These are phyloP conservation scores for Onygenales sp. DNA, from an alignment of 2,329 filamentous ascomycete species.

Conservation along the genomic window DNA sequence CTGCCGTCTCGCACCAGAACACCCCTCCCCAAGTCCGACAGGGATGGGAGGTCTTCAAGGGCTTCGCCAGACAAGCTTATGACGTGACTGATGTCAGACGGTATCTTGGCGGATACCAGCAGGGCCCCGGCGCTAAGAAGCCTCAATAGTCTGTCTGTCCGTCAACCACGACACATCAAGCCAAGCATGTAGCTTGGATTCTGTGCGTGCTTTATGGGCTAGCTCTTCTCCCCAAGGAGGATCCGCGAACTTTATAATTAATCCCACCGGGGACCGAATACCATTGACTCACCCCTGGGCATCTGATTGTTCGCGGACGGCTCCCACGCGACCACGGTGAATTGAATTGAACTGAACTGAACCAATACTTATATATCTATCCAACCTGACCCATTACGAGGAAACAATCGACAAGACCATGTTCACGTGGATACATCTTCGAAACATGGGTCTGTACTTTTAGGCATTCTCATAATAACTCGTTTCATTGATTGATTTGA, in stretches of 20 bases:
- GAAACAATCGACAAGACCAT: no score
- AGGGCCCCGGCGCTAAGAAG: conserved; percentile 32
- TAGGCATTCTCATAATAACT: conserved; percentile 1
- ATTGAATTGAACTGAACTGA: no score
- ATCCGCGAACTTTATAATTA: no score
- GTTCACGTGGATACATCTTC: no score
- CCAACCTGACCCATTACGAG: no score
- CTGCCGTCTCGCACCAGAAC: conserved; percentile 73
- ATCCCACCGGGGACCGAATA: no score
- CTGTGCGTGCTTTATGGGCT: no score
- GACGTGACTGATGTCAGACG: conserved; percentile 68
- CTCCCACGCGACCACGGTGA: no score
- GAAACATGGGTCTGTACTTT: conserved; percentile 2
- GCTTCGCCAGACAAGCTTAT: conserved; percentile 60
- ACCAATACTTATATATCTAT: no score
- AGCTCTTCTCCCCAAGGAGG: no score
- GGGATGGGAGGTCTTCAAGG: conserved; percentile 74
- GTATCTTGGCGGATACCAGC: conserved; percentile 48
- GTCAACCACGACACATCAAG: background rate
- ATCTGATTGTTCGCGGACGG: no score
- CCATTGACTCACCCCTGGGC: no score
- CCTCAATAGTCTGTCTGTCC: conserved; percentile 29
- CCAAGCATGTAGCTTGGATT: background rate
- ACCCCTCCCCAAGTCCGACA: conserved; percentile 71
- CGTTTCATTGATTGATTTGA: background rate